A percentile compares a stretch with the other conserved stretches of the same genome.
phyloP scores from a whole-genome alignment of 1,284 basidiomycete species.

The Melampsora americana region DNA sequence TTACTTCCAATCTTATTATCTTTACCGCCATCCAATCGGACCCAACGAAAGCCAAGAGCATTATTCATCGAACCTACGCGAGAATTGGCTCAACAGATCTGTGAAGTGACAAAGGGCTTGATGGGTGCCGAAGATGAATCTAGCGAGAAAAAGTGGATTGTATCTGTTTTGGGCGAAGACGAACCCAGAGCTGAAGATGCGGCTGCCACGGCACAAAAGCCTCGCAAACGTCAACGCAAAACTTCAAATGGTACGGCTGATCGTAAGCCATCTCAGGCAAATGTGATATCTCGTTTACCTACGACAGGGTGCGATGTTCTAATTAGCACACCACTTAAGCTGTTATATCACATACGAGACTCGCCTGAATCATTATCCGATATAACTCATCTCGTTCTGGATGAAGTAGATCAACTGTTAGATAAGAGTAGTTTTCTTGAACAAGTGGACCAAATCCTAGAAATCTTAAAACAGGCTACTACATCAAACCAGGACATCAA shows the following conservation, averaged over 20 bases:
- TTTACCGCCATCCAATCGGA: neutral
- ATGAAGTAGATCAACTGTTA: conserved; percentile 81
- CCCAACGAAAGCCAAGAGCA: neutral
- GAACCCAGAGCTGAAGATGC: neutral
- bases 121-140: neutral
- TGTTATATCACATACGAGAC: conserved; percentile 70
- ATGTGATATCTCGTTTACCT: neutral
- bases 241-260: neutral
- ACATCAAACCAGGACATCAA: neutral
- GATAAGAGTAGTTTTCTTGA: conserved; percentile 75
- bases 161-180: conserved; percentile 2
- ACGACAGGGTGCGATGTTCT: conserved; percentile 62
- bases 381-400: conserved; percentile 76
- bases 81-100: conserved; percentile 3
- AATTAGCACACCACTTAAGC: conserved; percentile 73
- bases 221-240: conserved; percentile 7
- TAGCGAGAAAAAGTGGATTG: neutral
- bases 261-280: neutral
- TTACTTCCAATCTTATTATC: conserved; percentile 69
- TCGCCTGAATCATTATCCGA: conserved; percentile 67
- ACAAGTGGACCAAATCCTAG: conserved; percentile 83
- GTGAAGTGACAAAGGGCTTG: neutral
- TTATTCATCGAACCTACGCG: conserved; percentile 3
- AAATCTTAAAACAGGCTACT: conserved; percentile 67
- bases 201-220: neutral